phyloP scores from a whole-genome alignment of 495 filamentous ascomycete species.

The Delitschia confertaspora region DNA sequence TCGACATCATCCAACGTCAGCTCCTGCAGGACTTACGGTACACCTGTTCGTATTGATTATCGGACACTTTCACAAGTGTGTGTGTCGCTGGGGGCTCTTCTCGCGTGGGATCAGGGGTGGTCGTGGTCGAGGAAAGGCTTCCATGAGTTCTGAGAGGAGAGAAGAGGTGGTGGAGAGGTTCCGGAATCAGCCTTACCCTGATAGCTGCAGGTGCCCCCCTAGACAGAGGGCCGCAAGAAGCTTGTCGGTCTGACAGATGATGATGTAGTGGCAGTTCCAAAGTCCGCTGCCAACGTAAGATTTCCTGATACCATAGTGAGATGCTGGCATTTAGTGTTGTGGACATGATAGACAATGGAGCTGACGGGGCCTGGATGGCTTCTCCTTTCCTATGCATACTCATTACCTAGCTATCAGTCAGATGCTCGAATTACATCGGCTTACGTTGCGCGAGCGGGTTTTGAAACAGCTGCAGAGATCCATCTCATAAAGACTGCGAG shows the following conservation, averaged over 20 bases:
- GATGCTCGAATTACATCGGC: slow-evolving; percentile 21
- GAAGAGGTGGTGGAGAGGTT: not conserved
- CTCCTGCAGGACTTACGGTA: slow-evolving; percentile 3
- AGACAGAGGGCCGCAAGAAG: slow-evolving; percentile 8
- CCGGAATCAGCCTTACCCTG: slow-evolving; percentile 16
- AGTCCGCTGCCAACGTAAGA: slow-evolving; percentile 11
- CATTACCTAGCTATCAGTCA: no score
- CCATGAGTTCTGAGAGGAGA: not conserved
- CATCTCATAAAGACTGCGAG: slow-evolving; percentile 9
- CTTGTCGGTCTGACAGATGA: slow-evolving; percentile 9
- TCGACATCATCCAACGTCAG: slow-evolving; percentile 22
- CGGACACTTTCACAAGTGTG: slow-evolving; percentile 2
- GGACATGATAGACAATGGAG: not conserved
- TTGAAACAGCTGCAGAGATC: slow-evolving; percentile 19
- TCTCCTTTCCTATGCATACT: slow-evolving; percentile 12
- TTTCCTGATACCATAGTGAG: not conserved
- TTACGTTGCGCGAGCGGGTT: slow-evolving; percentile 25
- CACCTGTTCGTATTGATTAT: slow-evolving; percentile 1
- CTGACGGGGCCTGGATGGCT: not conserved
- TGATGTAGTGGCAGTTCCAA: slow-evolving; percentile 13
- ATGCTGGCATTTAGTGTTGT: slow-evolving; percentile 2
- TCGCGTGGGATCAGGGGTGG: slow-evolving; percentile 16
- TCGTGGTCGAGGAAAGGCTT: not conserved
- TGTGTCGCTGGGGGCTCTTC: slow-evolving; percentile 1
- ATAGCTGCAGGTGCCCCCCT: slow-evolving; percentile 2